Evolutionary conservation across 2,329 filamentous ascomycete genomes (phyloP).

Genomic region (Calonectria multiphialidica): DNA sequence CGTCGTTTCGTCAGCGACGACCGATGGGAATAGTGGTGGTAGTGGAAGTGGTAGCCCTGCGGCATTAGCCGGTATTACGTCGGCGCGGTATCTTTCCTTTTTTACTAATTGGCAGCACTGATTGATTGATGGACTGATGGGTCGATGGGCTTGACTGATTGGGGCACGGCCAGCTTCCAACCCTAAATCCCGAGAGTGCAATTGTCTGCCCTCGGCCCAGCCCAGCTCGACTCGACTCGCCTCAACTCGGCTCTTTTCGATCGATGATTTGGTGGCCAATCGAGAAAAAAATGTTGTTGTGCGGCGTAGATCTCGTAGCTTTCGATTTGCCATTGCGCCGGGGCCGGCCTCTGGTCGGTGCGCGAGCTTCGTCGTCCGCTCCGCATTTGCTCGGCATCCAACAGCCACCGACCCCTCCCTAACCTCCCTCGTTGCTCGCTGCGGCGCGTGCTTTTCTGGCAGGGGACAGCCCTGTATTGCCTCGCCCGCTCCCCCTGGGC

Average conservation of each 20-base stretch:
- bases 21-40: too few relatives aligned
- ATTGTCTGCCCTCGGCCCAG: background rate
- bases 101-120: background rate
- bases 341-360: background rate
- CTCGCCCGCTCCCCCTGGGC: background rate
- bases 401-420: background rate
- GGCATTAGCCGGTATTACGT: slow-evolving; percentile 17
- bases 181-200: background rate
- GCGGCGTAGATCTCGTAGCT: slow-evolving; percentile 1
- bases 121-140: background rate
- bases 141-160: background rate
- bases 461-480: background rate
- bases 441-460: background rate
- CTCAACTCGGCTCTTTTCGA: background rate
- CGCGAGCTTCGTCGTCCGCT: background rate
- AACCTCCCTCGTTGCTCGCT: background rate
- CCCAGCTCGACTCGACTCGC: background rate
- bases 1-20: too few relatives aligned
- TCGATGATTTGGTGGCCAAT: background rate
- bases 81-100: background rate
- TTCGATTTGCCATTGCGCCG: background rate
- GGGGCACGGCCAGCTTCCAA: background rate
- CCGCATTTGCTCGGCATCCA: background rate
- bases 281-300: background rate
- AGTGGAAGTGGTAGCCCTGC: background rate